These are phyloP conservation scores for Trypethelium eluteriae DNA, from an alignment of 495 filamentous ascomycete species.

Conservation along the genomic window DNA sequence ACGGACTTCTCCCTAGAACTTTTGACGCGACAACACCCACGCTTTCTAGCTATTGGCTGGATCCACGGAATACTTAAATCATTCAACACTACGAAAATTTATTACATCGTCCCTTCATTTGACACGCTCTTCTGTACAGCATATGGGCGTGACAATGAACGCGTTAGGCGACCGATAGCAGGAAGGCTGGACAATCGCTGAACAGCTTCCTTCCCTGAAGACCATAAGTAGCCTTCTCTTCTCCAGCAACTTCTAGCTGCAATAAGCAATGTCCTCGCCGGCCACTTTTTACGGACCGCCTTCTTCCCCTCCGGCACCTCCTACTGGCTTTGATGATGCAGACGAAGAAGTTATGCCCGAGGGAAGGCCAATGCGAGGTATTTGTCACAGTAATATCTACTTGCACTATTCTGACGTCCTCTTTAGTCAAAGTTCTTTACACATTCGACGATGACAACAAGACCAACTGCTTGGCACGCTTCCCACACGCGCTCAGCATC, in stretches of 20 bases:
- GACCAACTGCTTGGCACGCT: slow-evolving; percentile 84
- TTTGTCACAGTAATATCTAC: background rate
- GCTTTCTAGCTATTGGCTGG: background rate
- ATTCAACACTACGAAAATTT: background rate
- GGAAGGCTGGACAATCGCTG: background rate
- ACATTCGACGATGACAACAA: slow-evolving; percentile 88
- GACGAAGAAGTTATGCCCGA: background rate
- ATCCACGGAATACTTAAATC: too few species aligned
- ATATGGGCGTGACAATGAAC: background rate
- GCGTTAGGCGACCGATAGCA: background rate
- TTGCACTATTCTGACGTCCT: background rate
- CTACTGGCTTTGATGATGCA: background rate
- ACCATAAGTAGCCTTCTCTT: background rate
- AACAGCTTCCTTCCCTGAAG: background rate
- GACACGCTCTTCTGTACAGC: background rate
- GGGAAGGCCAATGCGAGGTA: slow-evolving; percentile 29
- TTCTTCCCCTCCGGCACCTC: background rate
- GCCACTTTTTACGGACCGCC: slow-evolving; percentile 3
- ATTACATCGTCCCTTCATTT: background rate
- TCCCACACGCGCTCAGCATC: slow-evolving; percentile 71
- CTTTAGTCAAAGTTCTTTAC: slow-evolving; percentile 85
- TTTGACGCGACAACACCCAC: background rate
- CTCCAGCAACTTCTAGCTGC: background rate
- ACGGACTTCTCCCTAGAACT: background rate
- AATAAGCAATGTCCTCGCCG: background rate